phyloP scores from a whole-genome alignment of 768 basidiomycete species.

The Termitomyces sp. region DNA sequence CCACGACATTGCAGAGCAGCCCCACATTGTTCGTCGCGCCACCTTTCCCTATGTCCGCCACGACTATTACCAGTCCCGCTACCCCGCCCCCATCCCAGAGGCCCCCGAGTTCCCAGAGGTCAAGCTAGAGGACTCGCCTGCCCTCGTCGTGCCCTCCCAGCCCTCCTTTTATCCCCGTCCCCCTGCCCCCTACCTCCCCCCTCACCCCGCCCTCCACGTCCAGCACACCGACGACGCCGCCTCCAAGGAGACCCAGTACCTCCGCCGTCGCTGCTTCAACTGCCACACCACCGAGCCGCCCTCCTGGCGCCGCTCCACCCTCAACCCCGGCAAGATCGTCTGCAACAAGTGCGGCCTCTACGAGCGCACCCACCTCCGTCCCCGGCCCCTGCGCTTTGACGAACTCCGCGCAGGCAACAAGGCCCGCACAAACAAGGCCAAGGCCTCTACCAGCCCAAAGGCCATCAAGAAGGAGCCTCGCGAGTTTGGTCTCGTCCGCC shows the following conservation, averaged over 20 bases:
- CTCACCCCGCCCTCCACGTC: slow-evolving; percentile 54
- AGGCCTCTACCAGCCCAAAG: slow-evolving; percentile 31
- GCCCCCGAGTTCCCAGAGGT: slow-evolving; percentile 31
- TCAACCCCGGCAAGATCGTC: slow-evolving; percentile 89
- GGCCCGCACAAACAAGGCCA: slow-evolving; percentile 51
- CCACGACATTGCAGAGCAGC: slow-evolving; percentile 39
- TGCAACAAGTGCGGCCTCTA: slow-evolving; percentile 94
- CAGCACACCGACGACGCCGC: slow-evolving; percentile 90
- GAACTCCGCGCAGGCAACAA: slow-evolving; percentile 86
- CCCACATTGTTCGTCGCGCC: slow-evolving; percentile 48
- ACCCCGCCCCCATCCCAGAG: slow-evolving; percentile 25
- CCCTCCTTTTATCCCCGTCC: slow-evolving; percentile 37
- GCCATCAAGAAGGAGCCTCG: slow-evolving; percentile 61
- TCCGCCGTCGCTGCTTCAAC: slow-evolving; percentile 84
- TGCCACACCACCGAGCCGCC: slow-evolving; percentile 91
- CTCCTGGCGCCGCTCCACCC: slow-evolving; percentile 80
- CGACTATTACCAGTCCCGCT: slow-evolving; percentile 50
- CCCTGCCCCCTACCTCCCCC: slow-evolving; percentile 32
- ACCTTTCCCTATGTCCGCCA: slow-evolving; percentile 77
- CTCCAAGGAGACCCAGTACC: slow-evolving; percentile 86
- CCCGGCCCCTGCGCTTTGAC: slow-evolving; percentile 81
- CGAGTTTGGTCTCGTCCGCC: slow-evolving; percentile 46
- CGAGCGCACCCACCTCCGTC: slow-evolving; percentile 81
- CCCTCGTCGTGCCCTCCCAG: slow-evolving; percentile 63
- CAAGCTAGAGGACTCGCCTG: slow-evolving; percentile 38